Conservation (phyloP, 2,329 filamentous ascomycete species). For the Ophiostoma sp. region DNA sequence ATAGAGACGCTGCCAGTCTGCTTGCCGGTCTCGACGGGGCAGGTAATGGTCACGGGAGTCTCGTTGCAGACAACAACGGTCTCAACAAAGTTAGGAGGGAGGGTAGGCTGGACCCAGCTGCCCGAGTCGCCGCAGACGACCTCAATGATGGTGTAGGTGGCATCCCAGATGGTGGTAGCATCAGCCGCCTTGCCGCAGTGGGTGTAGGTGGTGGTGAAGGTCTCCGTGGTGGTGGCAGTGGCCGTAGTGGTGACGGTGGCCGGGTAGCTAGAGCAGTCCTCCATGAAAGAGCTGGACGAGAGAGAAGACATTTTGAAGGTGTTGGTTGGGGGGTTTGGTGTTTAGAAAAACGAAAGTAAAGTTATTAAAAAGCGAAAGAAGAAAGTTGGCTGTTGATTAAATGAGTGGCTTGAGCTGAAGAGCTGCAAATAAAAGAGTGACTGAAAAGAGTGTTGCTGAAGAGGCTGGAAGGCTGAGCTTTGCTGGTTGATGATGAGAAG, state of each 20-base stretch:
- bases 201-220: slow-evolving; percentile 43
- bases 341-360: background rate
- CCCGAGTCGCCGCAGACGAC: slow-evolving; percentile 43
- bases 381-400: background rate
- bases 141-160: slow-evolving; percentile 45
- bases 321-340: background rate
- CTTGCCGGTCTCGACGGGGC: slow-evolving; percentile 23
- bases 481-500: slow-evolving; percentile 1
- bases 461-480: background rate
- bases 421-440: slow-evolving; percentile 16
- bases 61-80: slow-evolving; percentile 29
- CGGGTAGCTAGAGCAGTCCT: background rate
- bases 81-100: slow-evolving; percentile 32
- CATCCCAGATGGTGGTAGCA: slow-evolving; percentile 41
- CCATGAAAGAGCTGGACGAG: slow-evolving; percentile 17
- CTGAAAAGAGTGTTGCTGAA: background rate
- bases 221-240: slow-evolving; percentile 32
- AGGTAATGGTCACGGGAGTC: slow-evolving; percentile 26
- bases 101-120: slow-evolving; percentile 44
- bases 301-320: slow-evolving; percentile 19
- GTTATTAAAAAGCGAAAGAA: background rate
- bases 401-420: slow-evolving; percentile 15
- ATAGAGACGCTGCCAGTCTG: slow-evolving; percentile 24
- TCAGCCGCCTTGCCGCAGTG: slow-evolving; percentile 42
- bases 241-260: slow-evolving; percentile 17